A percentile compares a stretch with the other conserved stretches of the same genome.
Evolutionary conservation across 1,139 yeast species (phyloP).

Genomic region (Yamadazyma jaroonii): DNA sequence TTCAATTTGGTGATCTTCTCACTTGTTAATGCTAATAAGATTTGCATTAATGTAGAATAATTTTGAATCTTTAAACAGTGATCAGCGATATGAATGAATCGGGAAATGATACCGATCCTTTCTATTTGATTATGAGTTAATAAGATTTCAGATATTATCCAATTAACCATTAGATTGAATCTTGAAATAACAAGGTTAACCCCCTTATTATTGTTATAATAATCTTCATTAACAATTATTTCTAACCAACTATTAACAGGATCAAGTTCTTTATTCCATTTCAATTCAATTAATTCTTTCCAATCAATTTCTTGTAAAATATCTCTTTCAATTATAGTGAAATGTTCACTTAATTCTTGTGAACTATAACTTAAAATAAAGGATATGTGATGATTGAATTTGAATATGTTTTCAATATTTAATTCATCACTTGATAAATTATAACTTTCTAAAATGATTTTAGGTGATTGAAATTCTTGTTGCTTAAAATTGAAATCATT

Average conservation of each 20-base stretch:
- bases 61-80: slow-evolving; percentile 73
- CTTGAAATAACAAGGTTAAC: slow-evolving; percentile 83
- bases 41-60: slow-evolving; percentile 83
- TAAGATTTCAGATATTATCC: slow-evolving; percentile 87
- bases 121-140: slow-evolving; percentile 60
- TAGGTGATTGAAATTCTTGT: slow-evolving; percentile 24
- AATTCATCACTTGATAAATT: slow-evolving; percentile 28
- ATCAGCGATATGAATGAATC: slow-evolving; percentile 84
- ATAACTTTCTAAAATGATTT: slow-evolving; percentile 36
- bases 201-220: slow-evolving; percentile 54
- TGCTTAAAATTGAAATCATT: not conserved
- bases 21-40: slow-evolving; percentile 79
- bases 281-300: slow-evolving; percentile 80
- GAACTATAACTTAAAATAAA: slow-evolving; percentile 75
- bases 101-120: slow-evolving; percentile 64
- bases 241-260: slow-evolving; percentile 89
- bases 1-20: slow-evolving; percentile 58
- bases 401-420: slow-evolving; percentile 36
- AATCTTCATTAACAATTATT: slow-evolving; percentile 60
- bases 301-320: slow-evolving; percentile 84
- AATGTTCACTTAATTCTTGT: slow-evolving; percentile 64
- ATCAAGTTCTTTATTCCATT: slow-evolving; percentile 65
- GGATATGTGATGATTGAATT: slow-evolving; percentile 59
- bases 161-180: slow-evolving; percentile 84
- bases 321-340: slow-evolving; percentile 85